Evolutionary conservation across 768 basidiomycete genomes (phyloP).

Genomic region (Termitomyces sp.): DNA sequence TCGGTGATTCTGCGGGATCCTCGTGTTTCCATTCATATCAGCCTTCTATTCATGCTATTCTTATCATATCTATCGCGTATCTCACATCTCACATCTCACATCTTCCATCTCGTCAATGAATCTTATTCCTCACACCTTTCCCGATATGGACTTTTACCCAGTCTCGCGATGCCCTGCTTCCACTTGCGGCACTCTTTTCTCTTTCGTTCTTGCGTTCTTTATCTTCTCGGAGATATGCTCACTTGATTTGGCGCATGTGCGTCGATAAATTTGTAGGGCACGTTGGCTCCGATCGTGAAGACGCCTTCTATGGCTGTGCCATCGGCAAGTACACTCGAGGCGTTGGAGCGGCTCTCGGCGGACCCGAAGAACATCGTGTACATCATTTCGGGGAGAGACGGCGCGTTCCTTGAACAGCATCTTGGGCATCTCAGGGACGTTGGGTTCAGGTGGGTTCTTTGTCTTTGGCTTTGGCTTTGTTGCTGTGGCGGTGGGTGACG

Average conservation of each 20-base stretch:
- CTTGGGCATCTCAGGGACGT: slow-evolving; percentile 77
- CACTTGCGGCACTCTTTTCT: neutral
- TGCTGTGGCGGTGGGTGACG: no score
- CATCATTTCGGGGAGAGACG: slow-evolving; percentile 96
- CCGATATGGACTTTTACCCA: neutral
- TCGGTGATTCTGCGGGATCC: slow-evolving; percentile 5
- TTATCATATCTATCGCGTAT: neutral
- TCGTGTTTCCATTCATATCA: neutral
- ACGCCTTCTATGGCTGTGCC: slow-evolving; percentile 84
- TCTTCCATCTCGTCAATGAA: no score
- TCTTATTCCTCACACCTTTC: neutral
- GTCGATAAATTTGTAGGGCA: slow-evolving; percentile 51
- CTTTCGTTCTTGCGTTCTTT: neutral
- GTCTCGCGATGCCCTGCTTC: neutral
- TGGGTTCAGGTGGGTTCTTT: slow-evolving; percentile 78
- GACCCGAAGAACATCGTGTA: slow-evolving; percentile 92
- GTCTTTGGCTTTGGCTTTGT: no score
- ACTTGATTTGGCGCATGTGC: neutral
- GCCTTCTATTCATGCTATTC: neutral
- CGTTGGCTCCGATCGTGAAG: slow-evolving; percentile 95
- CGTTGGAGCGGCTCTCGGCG: slow-evolving; percentile 61
- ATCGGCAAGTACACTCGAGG: slow-evolving; percentile 63
- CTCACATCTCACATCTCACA: neutral
- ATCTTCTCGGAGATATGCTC: neutral
- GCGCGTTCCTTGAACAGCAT: slow-evolving; percentile 86